phyloP scores from a whole-genome alignment of 1,284 basidiomycete genomes.

The Microbotryum violaceum region DNA sequence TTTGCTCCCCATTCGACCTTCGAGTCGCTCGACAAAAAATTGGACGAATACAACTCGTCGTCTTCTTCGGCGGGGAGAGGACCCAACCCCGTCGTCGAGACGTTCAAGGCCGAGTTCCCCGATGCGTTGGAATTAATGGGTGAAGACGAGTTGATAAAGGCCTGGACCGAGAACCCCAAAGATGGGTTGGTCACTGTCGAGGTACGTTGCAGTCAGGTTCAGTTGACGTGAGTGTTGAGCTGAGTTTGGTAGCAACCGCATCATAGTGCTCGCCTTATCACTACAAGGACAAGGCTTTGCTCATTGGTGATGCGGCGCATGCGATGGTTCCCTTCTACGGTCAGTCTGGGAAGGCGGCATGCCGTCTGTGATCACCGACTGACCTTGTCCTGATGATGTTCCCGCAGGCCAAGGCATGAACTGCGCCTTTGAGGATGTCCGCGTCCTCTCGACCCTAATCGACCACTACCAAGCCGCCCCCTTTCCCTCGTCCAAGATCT shows the following conservation, averaged over 20 bases:
- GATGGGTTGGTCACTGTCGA: constrained; percentile 85
- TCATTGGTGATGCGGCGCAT: constrained; percentile 91
- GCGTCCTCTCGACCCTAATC: constrained; percentile 71
- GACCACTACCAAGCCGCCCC: constrained; percentile 55
- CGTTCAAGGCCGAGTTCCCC: constrained; percentile 79
- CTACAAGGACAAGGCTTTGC: constrained; percentile 75
- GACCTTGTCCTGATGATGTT: background rate
- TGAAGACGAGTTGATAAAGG: constrained; percentile 61
- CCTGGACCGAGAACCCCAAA: constrained; percentile 74
- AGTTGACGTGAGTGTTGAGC: background rate
- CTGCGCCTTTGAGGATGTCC: constrained; percentile 93
- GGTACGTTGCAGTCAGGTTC: constrained; percentile 47
- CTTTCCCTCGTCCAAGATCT: constrained; percentile 38
- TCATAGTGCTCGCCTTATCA: constrained; percentile 73
- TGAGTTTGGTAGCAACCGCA: background rate
- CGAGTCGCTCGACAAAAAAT: constrained; percentile 41
- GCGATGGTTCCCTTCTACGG: constrained; percentile 92
- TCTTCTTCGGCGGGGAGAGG: background rate
- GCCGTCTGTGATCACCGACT: background rate
- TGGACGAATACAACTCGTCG: background rate
- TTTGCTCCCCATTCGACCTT: constrained; percentile 80
- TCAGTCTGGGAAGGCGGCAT: background rate
- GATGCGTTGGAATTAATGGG: constrained; percentile 80
- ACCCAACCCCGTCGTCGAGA: constrained; percentile 41
- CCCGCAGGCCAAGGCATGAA: constrained; percentile 75